Base-by-base conservation (phyloP, 2,329 filamentous ascomycete species). In the Penicillium sp. region DNA sequence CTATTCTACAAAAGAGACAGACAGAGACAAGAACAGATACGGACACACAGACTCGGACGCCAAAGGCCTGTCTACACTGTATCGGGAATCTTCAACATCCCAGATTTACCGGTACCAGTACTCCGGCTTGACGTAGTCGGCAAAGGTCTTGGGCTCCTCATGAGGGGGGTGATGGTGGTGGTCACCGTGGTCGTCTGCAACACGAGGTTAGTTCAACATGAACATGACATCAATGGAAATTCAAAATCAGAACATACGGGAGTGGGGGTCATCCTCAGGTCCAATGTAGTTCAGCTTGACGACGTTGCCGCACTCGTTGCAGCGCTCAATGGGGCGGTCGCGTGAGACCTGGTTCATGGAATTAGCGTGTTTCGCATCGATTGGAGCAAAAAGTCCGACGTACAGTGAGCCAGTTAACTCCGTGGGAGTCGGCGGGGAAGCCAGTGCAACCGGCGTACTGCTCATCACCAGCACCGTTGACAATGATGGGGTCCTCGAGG, bases 231-330 rank as follows among this genome's bases (percentile, higher is more conserved):
- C 7, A 29, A 42, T 9, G 13, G 12, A 23, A 5, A 29, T 28
- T 25, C 20, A 41, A 18, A 42, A 68, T 25, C 20, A 42, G 20
- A 42, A 68, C 71, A 62, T 66, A 73, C 71, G 79, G 69, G 82
- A 82, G 65, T 81, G 77, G 52, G 78, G 75, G 71, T 91, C 85
- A 60, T 93, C 87, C 69, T 84, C 72, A 44, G 90, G 84, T 55
- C 93, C 93, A 60, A 95, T 77, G 75, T 95, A 98, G 72, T 96
- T 87, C 88, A 97, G 93, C 86, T 95, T 95, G 81, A 95, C 91
- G 62, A 93, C 89, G 72, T 84, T 89, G 63, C 93, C 93, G 77
- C 93, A 98, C 81, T 98, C 93, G 68, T 84, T 84, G 84, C 93
- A 98, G 73, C 93, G 89, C 80, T 95, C 89, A 64, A 95, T 75